Evolutionary conservation across 768 basidiomycete species (phyloP).

Genomic region (Mycena belliarum): DNA sequence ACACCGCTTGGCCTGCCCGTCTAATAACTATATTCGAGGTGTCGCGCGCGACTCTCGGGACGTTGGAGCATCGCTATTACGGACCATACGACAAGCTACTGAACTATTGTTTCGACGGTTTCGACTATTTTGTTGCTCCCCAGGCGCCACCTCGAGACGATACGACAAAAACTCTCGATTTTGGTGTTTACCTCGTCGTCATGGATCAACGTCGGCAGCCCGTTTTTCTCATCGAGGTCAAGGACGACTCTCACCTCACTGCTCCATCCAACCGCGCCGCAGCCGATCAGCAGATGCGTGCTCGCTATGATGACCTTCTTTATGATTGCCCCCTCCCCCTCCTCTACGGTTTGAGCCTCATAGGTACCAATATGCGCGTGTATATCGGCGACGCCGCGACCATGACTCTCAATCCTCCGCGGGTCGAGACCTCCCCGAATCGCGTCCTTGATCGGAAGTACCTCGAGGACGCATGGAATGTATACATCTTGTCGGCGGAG

Average conservation of each 20-base stretch:
- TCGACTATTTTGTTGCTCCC: conserved; percentile 33
- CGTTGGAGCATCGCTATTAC: conserved; percentile 35
- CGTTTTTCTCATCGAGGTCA: conserved; percentile 34
- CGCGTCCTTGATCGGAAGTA: conserved; percentile 23
- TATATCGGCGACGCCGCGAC: conserved; percentile 34
- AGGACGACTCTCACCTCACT: conserved; percentile 31
- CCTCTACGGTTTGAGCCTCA: conserved; percentile 35
- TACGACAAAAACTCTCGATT: conserved; percentile 27
- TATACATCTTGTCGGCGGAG: conserved; percentile 35
- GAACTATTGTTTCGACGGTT: conserved; percentile 34
- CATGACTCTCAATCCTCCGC: conserved; percentile 25
- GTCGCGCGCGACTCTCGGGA: conserved; percentile 24
- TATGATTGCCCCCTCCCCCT: conserved; percentile 31
- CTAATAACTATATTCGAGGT: conserved; percentile 33
- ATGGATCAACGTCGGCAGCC: conserved; percentile 31
- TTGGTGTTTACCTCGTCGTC: conserved; percentile 31
- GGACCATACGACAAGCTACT: conserved; percentile 42
- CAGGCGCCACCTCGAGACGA: conserved; percentile 28
- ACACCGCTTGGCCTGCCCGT: conserved; percentile 31
- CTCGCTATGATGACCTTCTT: conserved; percentile 31
- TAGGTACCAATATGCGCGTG: conserved; percentile 39
- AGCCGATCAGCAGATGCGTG: conserved; percentile 34
- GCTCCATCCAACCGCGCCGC: conserved; percentile 28
- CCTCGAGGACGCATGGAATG: conserved; percentile 32
- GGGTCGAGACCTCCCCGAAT: not conserved